phyloP scores from a whole-genome alignment of 768 basidiomycete species.

The Tulasnella sp. region DNA sequence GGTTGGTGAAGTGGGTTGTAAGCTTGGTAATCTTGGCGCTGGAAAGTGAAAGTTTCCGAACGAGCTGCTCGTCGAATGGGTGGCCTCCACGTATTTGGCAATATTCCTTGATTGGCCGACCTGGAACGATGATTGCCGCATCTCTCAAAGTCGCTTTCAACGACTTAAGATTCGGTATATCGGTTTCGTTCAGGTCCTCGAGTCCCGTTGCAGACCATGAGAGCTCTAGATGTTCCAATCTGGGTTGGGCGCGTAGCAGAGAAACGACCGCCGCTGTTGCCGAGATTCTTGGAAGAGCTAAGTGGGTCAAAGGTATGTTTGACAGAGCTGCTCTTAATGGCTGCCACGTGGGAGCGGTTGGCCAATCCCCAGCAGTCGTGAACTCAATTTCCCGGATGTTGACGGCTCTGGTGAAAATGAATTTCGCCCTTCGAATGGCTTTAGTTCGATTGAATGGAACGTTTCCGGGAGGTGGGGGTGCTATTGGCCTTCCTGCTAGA shows the following conservation, averaged over 20 bases:
- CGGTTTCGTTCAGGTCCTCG: background rate
- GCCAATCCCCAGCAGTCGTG: background rate
- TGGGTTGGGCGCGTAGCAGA: background rate
- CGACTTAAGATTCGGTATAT: background rate
- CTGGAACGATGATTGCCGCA: background rate
- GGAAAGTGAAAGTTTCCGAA: background rate
- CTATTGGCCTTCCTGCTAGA: background rate
- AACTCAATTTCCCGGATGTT: background rate
- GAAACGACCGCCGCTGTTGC: background rate
- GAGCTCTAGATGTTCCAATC: background rate
- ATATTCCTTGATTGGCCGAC: background rate
- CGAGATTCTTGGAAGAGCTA: background rate
- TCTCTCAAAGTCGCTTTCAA: background rate
- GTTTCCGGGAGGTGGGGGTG: too few species aligned
- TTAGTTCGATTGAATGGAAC: background rate
- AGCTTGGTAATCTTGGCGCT: background rate
- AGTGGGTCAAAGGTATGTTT: background rate
- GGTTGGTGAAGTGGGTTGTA: background rate
- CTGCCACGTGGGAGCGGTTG: background rate
- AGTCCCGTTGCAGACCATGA: background rate
- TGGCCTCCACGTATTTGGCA: background rate
- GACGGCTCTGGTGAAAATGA: background rate
- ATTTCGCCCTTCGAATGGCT: background rate
- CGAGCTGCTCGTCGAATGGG: background rate
- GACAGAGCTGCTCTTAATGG: background rate